Evolutionary conservation across 495 filamentous ascomycete species (phyloP), one percentile per base, ranked within the genome.

Genomic region (Penicillium psychrofluorescens): DNA sequence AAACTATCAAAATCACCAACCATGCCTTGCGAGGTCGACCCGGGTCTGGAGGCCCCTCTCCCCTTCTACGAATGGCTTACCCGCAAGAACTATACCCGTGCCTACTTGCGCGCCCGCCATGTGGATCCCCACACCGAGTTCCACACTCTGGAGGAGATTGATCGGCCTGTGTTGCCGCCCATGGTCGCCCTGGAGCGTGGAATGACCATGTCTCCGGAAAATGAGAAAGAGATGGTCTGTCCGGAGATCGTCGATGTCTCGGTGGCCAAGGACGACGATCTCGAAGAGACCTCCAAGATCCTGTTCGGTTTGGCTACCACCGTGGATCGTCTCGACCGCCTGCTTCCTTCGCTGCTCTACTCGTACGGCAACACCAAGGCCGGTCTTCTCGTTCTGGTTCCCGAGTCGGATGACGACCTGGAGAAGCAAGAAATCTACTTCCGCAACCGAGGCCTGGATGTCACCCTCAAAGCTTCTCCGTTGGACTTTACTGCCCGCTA

Each of bases 401-500:
- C 68, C 14, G 58, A 71, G 43, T 69, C 66, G 2, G 68, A 74
- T 12, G 62, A 68, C 48, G 62, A 71, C 27, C 60, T 68, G 44
- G 56, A 64, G 30, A 62, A 59, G 46, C 61, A 75, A 46, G 64
- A 76, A 48, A 60, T 61, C 35, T 71, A 70, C 42, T 74, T 76
- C 64, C 68, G 67, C 29, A 56, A 55, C 42, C 64, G 73, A 13
- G 70, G 64, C 44, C 68, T 86, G 49, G 58, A 78, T 41, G 66
- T 81, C 45, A 79, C 70, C 10, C 67, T 83, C 32, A 69, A 76
- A 32, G 54, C 65, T 31, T 76, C 76, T 13, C 71, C 72, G 29
- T 59, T 76, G n/a, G 63, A 70, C 30, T 75, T 80, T 42, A 74
- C 79, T 28, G 76, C 79, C 43, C 75, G 80, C 46, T 83, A 85